These are phyloP conservation scores for Sordariomycetes sp. DNA, from an alignment of 2,329 filamentous ascomycete species.

Conservation along the genomic window DNA sequence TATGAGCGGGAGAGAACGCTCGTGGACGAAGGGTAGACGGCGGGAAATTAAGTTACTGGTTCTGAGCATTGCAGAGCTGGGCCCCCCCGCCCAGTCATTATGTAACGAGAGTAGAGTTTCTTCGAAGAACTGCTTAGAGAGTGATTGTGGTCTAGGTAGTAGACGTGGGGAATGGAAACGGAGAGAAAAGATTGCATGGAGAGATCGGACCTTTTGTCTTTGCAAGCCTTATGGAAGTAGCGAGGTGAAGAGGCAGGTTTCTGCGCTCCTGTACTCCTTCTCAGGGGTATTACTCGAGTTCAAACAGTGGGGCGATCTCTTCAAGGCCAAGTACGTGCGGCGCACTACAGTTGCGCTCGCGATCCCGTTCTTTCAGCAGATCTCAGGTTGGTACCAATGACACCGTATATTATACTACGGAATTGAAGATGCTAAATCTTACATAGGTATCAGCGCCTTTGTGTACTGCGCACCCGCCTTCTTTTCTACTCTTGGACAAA, in stretches of 20 bases:
- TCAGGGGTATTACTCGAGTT: no score
- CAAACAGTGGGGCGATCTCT: conserved; percentile 32
- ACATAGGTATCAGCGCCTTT: conserved; percentile 12
- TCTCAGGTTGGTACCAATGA: conserved; percentile 13
- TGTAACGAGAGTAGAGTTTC: no score
- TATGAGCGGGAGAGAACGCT: no score
- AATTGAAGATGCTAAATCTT: not conserved
- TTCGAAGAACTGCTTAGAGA: no score
- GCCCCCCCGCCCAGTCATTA: no score
- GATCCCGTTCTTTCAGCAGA: conserved; percentile 31
- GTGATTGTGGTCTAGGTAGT: no score
- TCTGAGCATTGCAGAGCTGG: no score
- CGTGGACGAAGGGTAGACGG: no score
- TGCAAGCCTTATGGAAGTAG: not conserved
- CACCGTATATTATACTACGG: not conserved
- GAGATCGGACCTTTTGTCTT: not conserved
- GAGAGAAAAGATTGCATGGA: no score
- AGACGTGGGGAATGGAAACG: no score
- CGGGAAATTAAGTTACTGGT: no score
- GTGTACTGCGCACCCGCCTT: conserved; percentile 17
- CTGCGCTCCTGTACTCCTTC: no score
- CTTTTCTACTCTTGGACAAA: conserved; percentile 16
- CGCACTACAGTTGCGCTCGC: conserved; percentile 27
- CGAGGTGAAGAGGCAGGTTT: not conserved
- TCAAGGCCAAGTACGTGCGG: conserved; percentile 29